Conservation (phyloP, 495 filamentous ascomycete species). For the Hypoxylon intermedium region DNA sequence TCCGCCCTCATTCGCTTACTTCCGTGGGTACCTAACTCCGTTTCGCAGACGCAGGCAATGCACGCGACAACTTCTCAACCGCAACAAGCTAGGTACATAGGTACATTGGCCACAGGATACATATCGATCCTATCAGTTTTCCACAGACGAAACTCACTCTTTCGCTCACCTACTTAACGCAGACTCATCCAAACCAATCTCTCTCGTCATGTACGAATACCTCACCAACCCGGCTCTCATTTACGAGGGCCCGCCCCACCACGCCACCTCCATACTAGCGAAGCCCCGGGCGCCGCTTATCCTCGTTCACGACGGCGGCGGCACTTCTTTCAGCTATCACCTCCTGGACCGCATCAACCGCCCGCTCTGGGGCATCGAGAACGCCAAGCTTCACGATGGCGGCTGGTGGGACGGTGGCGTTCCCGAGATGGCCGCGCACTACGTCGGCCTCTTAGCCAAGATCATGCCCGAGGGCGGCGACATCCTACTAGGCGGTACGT, state of each 20-base stretch:
- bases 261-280: slow-evolving; percentile 2
- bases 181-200: background rate
- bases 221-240: slow-evolving; percentile 37
- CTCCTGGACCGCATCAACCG: slow-evolving; percentile 41
- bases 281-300: slow-evolving; percentile 39
- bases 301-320: slow-evolving; percentile 50
- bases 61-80: too few species aligned
- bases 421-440: slow-evolving; percentile 42
- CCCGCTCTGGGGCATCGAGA: slow-evolving; percentile 46
- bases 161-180: background rate
- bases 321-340: slow-evolving; percentile 48
- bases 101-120: too few species aligned
- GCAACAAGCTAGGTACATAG: too few species aligned
- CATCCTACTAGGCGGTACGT: slow-evolving; percentile 40
- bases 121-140: too few species aligned
- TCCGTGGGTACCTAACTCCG: too few species aligned
- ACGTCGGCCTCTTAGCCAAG: slow-evolving; percentile 39
- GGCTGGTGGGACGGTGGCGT: slow-evolving; percentile 44
- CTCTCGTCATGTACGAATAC: slow-evolving; percentile 20
- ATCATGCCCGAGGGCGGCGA: slow-evolving; percentile 42
- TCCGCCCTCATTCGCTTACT: too few species aligned
- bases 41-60: too few species aligned
- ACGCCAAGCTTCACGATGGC: slow-evolving; percentile 43
- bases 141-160: too few species aligned
- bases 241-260: slow-evolving; percentile 25